Conservation (phyloP, 305 asterid genomes). For the Fraxinus floribunda region DNA sequence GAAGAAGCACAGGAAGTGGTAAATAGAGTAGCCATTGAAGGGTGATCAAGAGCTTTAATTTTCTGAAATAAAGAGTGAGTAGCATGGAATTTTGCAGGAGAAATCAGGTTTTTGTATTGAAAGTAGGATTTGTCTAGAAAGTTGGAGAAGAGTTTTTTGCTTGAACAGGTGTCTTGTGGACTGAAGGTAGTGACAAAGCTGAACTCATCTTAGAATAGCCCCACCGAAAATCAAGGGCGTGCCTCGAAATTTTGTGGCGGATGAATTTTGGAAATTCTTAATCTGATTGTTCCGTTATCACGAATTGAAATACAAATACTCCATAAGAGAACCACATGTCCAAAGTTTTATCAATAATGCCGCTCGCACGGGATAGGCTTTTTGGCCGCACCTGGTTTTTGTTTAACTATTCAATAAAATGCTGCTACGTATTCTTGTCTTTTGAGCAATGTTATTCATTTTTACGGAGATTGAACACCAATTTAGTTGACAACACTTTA, state of each 20-base stretch:
- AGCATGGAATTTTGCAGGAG: background rate
- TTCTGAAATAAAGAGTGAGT: background rate
- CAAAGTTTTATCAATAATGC: background rate
- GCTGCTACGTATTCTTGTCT: too few species aligned
- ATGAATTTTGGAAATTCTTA: background rate
- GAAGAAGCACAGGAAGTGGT: constrained; percentile 25
- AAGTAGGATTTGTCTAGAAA: constrained; percentile 49
- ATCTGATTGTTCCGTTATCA: background rate
- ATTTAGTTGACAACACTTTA: too few species aligned
- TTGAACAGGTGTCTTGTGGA: constrained; percentile 18
- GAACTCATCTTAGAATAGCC: constrained; percentile 10
- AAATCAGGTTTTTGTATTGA: constrained; percentile 10
- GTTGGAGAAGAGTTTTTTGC: constrained; percentile 49
- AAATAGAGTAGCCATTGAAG: constrained; percentile 37
- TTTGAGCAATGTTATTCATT: too few species aligned
- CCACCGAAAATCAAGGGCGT: constrained; percentile 17
- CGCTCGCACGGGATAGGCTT: too few species aligned
- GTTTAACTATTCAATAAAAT: too few species aligned
- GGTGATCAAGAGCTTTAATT: background rate
- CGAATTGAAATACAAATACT: too few species aligned
- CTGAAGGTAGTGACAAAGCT: constrained; percentile 23
- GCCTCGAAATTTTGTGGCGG: constrained; percentile 31
- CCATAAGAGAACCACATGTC: background rate
- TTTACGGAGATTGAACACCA: too few species aligned
- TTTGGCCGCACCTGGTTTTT: too few species aligned